These are phyloP conservation scores for Fusarium mangiferae DNA, from an alignment of 2,329 filamentous ascomycete genomes.

Conservation along the genomic window DNA sequence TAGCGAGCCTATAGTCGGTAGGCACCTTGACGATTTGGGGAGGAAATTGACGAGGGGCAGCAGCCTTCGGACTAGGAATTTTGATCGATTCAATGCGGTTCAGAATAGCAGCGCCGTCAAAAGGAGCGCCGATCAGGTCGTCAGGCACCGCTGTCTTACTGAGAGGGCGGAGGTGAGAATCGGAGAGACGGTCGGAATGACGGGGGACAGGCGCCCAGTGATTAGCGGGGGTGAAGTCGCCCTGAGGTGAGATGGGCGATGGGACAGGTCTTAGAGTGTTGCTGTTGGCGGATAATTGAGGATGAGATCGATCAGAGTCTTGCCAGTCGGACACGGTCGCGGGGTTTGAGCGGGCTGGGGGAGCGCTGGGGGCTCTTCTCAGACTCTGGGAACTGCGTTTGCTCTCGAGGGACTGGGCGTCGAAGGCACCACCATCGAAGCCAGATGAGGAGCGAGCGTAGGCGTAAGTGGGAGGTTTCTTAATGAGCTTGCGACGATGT, in stretches of 20 bases:
- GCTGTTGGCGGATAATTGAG: slow-evolving; percentile 54
- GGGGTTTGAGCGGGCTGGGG: slow-evolving; percentile 59
- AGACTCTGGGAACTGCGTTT: slow-evolving; percentile 73
- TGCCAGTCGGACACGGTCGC: slow-evolving; percentile 62
- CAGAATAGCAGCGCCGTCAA: slow-evolving; percentile 71
- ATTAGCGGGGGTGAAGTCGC: slow-evolving; percentile 57
- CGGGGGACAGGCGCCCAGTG: slow-evolving; percentile 44
- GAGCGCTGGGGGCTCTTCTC: slow-evolving; percentile 69
- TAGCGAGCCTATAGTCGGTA: slow-evolving; percentile 61
- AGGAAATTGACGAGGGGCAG: slow-evolving; percentile 44
- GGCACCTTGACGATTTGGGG: slow-evolving; percentile 59
- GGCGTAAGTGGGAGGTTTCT: slow-evolving; percentile 66
- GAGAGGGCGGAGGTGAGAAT: slow-evolving; percentile 41
- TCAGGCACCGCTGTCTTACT: slow-evolving; percentile 52
- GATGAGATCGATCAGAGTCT: slow-evolving; percentile 44
- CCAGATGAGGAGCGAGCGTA: slow-evolving; percentile 60
- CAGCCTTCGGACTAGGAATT: slow-evolving; percentile 46
- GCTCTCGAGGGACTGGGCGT: slow-evolving; percentile 68
- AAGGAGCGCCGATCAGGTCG: slow-evolving; percentile 72
- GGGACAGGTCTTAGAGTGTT: slow-evolving; percentile 55
- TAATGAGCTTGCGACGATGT: slow-evolving; percentile 70
- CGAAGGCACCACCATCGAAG: slow-evolving; percentile 61
- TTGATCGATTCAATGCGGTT: slow-evolving; percentile 67
- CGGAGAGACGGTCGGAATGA: slow-evolving; percentile 44
- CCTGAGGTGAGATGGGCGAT: slow-evolving; percentile 58